A percentile compares a stretch with the other conserved stretches of the same genome.
These are phyloP conservation scores for Leucocoprinus birnbaumii DNA, from an alignment of 768 basidiomycete species.

Conservation along the genomic window DNA sequence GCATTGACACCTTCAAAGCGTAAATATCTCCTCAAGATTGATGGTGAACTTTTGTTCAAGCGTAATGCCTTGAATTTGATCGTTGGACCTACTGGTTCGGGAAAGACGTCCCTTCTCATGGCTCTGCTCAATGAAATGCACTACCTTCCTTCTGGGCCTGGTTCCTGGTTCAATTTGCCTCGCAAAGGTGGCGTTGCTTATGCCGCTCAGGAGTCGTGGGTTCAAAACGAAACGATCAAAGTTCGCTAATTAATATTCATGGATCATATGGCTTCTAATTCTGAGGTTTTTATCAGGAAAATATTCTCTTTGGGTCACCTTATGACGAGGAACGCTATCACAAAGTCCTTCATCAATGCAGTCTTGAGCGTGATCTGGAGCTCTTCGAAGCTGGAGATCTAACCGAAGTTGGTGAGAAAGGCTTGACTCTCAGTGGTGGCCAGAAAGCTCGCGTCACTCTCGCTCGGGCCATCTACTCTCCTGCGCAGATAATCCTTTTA, in stretches of 20 bases:
- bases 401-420: conserved; percentile 72
- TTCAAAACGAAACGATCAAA: conserved; percentile 71
- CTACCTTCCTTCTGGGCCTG: conserved; percentile 44
- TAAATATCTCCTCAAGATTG: conserved; percentile 48
- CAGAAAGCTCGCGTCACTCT: conserved; percentile 46
- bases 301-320: conserved; percentile 73
- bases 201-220: conserved; percentile 80
- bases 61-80: conserved; percentile 50
- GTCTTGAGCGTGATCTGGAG: conserved; percentile 66
- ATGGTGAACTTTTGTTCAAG: conserved; percentile 52
- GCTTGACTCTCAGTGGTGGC: conserved; percentile 42
- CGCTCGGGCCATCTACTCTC: conserved; percentile 42
- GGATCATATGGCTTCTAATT: neutral
- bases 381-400: conserved; percentile 62
- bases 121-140: conserved; percentile 66
- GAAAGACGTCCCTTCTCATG: conserved; percentile 65
- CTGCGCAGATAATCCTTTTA: conserved; percentile 58
- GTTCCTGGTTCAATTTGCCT: conserved; percentile 65
- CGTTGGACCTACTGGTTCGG: conserved; percentile 55
- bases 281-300: conserved; percentile 37
- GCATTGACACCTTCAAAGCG: conserved; percentile 41
- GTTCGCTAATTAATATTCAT: conserved; percentile 27
- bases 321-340: conserved; percentile 74
- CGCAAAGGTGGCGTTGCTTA: conserved; percentile 65
- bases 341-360: conserved; percentile 69